phyloP scores from a whole-genome alignment of 2,329 filamentous ascomycete species.

The Aspergillus melleus region DNA sequence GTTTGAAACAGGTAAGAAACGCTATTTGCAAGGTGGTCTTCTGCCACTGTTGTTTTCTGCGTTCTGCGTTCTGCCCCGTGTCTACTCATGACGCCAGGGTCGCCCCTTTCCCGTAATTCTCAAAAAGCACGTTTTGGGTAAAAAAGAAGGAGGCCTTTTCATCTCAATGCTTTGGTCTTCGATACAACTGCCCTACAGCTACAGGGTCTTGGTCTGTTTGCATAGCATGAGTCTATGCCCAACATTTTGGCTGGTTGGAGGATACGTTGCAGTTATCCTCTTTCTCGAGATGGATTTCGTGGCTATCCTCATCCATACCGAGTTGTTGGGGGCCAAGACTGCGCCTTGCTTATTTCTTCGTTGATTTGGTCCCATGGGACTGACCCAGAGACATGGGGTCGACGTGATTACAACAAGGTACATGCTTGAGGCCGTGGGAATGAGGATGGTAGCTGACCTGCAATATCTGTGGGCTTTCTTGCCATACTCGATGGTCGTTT shows the following conservation, averaged over 20 bases:
- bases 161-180: slow-evolving; percentile 51
- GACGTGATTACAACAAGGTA: slow-evolving; percentile 39
- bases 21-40: slow-evolving; percentile 2
- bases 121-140: too few species aligned
- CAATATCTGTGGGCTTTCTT: not conserved
- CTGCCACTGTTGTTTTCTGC: not conserved
- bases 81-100: not conserved
- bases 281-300: slow-evolving; percentile 38
- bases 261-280: slow-evolving; percentile 34
- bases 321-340: slow-evolving; percentile 10
- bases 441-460: not conserved
- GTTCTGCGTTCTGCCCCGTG: not conserved
- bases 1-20: slow-evolving; percentile 39
- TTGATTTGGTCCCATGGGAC: slow-evolving; percentile 15
- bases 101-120: not conserved
- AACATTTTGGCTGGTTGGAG: slow-evolving; percentile 4
- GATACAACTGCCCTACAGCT: slow-evolving; percentile 61
- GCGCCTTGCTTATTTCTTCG: slow-evolving; percentile 25
- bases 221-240: not conserved
- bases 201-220: slow-evolving; percentile 21
- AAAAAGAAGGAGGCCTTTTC: slow-evolving; percentile 58
- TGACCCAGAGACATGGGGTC: slow-evolving; percentile 26
- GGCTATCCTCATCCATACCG: not conserved
- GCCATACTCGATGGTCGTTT: not conserved
- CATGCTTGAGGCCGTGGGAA: slow-evolving; percentile 22